Base-by-base conservation (phyloP, 2,329 filamentous ascomycete species). In the Coniochaeta pulveracea region DNA sequence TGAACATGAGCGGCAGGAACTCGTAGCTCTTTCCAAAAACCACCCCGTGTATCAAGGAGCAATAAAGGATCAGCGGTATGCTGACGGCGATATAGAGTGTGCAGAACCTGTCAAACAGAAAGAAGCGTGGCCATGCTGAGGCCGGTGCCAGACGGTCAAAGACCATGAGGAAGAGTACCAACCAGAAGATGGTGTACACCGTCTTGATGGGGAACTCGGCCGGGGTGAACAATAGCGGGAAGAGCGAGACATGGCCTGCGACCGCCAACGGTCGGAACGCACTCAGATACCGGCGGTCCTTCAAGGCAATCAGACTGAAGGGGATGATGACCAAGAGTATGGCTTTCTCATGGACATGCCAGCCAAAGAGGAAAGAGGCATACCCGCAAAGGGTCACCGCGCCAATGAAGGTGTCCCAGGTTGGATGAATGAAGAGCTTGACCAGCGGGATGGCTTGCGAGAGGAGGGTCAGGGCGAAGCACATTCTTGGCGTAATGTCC, bases 311-410 rank as follows among this genome's bases (percentile, higher is more conserved):
- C 40, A 98, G 70, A 45, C 84, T 93, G 64, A 96, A 96, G 1
- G 91, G 91, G 31, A 96, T 83, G 43, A 98, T 86, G 50, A 96
- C 81, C 14, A 96, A 72, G 15, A 98, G 70, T 37, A 98, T 83
- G 2, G 91, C 91, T 58, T 98, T 98, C 53, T 98, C 91, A 48
- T 98, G 91, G 7, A 98, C 91, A 51, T 98, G 91, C 86, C 89
- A 98, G 36, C 91, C 89, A 47, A 96, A 96, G 8, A 98, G 69
- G 60, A 98, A 98, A 0, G 89, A 95, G 0, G 89, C 83, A 51
- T 95, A 98, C 37, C 85, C 91, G 50, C 91, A 96, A 11, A 96
- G 74, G 0, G 89, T 95, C 27, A 94, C 72, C 1, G 85, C 80
- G 4, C 85, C 85, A 26, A 96, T 72, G 51, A 98, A 96, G 36